Percentiles rank a stretch among this genome's conserved stretches.
These are phyloP conservation scores for Triticum turgidum DNA, from an alignment of 176 grass and related monocot species.

Conservation along the genomic window DNA sequence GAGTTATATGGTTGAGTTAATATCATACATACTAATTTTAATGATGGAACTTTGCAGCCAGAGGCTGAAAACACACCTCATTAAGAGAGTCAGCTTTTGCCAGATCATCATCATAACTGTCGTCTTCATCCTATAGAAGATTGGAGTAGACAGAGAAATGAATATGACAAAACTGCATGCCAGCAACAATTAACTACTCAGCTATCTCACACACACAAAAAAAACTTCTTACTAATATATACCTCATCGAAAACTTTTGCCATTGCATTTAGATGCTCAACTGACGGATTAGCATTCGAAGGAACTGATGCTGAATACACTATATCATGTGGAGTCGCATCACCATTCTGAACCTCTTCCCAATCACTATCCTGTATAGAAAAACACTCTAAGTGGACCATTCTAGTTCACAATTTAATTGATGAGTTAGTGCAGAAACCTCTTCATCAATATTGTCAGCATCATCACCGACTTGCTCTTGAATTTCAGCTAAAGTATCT, in stretches of 20 bases:
- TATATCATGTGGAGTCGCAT: conserved; percentile 48
- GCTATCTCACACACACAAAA: no score
- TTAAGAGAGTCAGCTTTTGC: conserved; percentile 73
- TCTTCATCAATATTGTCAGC: conserved; percentile 65
- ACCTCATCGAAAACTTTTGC: conserved; percentile 90
- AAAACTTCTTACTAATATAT: background rate
- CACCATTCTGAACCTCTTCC: conserved; percentile 68
- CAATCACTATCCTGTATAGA: conserved; percentile 76
- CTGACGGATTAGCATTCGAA: conserved; percentile 57
- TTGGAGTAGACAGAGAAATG: conserved; percentile 7
- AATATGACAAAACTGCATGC: conserved; percentile 22
- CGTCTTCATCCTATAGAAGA: conserved; percentile 48
- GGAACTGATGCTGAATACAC: conserved; percentile 59
- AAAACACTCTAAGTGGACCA: conserved; percentile 10
- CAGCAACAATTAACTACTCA: background rate
- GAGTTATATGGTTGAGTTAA: background rate
- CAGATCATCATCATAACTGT: conserved; percentile 71
- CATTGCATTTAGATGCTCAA: conserved; percentile 82
- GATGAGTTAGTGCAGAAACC: conserved; percentile 27
- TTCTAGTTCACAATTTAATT: background rate
- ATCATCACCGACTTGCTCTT: conserved; percentile 61
- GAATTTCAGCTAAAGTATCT: conserved; percentile 81
- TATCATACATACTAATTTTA: conserved; percentile 21
- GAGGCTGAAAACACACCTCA: conserved; percentile 59
- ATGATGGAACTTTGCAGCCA: background rate